Conservation (phyloP, 805 yeast species). For the Ogataea degrootiae region DNA sequence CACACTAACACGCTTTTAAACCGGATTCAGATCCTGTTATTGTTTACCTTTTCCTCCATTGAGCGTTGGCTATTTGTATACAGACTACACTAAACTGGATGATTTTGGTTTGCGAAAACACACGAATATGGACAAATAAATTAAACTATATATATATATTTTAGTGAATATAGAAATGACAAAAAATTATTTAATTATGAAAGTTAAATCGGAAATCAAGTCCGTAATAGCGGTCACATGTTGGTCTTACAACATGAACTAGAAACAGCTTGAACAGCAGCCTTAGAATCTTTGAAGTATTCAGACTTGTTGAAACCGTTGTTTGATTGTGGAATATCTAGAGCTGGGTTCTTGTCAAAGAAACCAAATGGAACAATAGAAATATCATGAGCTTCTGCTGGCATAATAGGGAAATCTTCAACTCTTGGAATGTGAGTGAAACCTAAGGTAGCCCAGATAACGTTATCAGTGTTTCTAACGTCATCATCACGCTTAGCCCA, state of each 20-base stretch:
- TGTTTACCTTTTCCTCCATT: conserved; percentile 1
- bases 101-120: too few species aligned
- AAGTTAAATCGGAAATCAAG: background rate
- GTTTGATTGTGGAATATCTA: conserved; percentile 69
- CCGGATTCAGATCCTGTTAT: too few species aligned
- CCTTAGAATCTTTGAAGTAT: conserved; percentile 29
- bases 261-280: conserved; percentile 11
- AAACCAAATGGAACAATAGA: conserved; percentile 67
- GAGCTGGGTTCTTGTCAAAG: conserved; percentile 73
- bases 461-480: conserved; percentile 71
- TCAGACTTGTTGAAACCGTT: conserved; percentile 64
- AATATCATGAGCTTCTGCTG: conserved; percentile 71
- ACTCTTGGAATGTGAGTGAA: conserved; percentile 79
- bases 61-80: background rate
- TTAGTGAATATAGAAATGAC: background rate
- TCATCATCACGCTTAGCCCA: conserved; percentile 67
- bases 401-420: conserved; percentile 90
- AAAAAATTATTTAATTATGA: background rate
- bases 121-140: too few species aligned
- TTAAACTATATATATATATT: too few species aligned
- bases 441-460: conserved; percentile 79
- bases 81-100: too few species aligned
- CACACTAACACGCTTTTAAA: background rate
- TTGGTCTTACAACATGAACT: conserved; percentile 31
- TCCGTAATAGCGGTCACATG: conserved; percentile 22